Evolutionary conservation across 2,329 filamentous ascomycete species (phyloP), one percentile per base, ranked within the genome.

Genomic region (Fusarium keratoplasticum): DNA sequence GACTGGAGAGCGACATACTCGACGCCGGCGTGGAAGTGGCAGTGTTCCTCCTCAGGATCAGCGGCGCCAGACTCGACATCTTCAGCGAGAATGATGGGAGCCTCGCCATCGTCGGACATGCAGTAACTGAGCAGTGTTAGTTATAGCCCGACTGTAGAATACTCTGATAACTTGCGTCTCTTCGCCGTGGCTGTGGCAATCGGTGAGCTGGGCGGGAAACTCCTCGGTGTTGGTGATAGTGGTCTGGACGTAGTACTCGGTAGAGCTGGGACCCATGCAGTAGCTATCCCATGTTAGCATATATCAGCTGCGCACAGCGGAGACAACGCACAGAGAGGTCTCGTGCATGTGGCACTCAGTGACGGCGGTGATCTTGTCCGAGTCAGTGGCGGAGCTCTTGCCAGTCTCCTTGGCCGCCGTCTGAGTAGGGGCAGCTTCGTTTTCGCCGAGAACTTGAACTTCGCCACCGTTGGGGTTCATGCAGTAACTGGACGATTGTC

Each of bases 21-120:
- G 31, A 95, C 90, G 29, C 92, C 92, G 5, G 92, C 92, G 76
- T 95, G 93, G 81, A 92, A 94, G 78, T 95, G 93, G 73, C 92
- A 94, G 76, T 89, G 86, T 72, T 77, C 72, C 16, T 76, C 61
- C 4, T 78, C 66, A 7, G 77, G 73, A 6, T 76, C 69, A 2
- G 69, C 61, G 2, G 64, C 55, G 7, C 69, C 71, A 3, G 76
- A 72, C 29, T 77, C 60, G 33, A 77, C 58, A 2, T 73, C 69
- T 7, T 70, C 73, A 0, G 65, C 66, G 0, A 55, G 52, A 3
- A 77, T n/a, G 61, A 77, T 69, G 14, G 67, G 64, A 16, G 69
- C 76, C 58, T 77, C 76, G 13, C 69, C 72, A 4, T 77, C 67
- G 16, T 70, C 71, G 20, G 67, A 69, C 67, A 78, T 70, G 40